Evolutionary conservation across 2,329 filamentous ascomycete genomes (phyloP), one percentile per base, ranked within the genome.

Genomic region (Penicillium sp.): DNA sequence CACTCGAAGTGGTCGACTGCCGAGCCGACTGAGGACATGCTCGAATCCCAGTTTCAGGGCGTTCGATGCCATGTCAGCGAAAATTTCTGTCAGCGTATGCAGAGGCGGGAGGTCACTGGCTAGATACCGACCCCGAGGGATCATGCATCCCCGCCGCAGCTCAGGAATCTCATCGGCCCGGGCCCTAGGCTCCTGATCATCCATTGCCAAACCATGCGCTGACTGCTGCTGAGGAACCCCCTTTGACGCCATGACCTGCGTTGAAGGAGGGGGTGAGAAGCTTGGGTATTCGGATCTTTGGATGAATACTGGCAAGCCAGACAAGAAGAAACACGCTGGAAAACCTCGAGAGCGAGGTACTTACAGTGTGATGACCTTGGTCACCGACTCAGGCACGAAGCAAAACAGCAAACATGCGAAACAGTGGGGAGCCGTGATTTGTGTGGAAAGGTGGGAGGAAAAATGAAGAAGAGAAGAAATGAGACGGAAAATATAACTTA

Each of bases 1-100:
- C 24, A 89, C 71, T 8, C 75, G 68, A 24, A 85, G 71, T 64
- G 44, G 70, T 49, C 28, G 60, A 44, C 9, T 77, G 57, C 10
- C 65, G 55, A 54, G 63, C 51, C 48, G 61, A 19, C 33, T 64
- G 41, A 57, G 68, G 34, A 82, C 71, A 28, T 77, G 69, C 1
- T 58, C 58, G 48, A 83, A 77, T 3, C 53, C 56, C 3, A 61
- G 48, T 13, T 53, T 39, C 32, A 63, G 33, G 10, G 65, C 64
- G 7, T 54, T 57, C 3, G 38, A 19, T 2, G 60, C 59, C 26
- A 68, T 52, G n/a, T 60, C 58, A 28, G 55, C 48, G 48, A 59
- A 67, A 10, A 68, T 67, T 6, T 67, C 63, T 21, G 54, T 48
- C 24, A 67, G 52, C 7, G 47, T 56, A 45, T 59, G 38, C 49